A percentile compares a stretch with the other conserved stretches of the same genome.
Evolutionary conservation across 2,329 filamentous ascomycete genomes (phyloP).

Genomic region (Trichoderma hamatum): DNA sequence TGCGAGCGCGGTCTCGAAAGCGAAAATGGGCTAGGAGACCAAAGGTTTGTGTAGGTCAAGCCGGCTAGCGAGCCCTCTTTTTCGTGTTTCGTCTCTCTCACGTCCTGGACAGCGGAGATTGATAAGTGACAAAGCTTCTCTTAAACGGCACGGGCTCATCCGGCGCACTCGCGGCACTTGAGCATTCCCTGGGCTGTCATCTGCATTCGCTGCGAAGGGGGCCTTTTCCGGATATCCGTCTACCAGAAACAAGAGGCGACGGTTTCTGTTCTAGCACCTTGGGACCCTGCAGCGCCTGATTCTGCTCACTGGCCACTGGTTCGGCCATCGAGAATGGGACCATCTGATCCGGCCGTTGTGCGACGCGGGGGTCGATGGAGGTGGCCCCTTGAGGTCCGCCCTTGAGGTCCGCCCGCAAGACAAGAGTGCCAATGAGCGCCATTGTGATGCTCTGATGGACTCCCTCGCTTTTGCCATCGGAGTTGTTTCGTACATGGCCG

Average conservation of each 20-base stretch:
- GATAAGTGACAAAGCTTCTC: slow-evolving; percentile 28
- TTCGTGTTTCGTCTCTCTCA: slow-evolving; percentile 11
- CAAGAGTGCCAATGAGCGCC: slow-evolving; percentile 9
- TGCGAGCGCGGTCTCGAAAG: slow-evolving; percentile 17
- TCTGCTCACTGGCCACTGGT: neutral
- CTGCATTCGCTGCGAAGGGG: neutral
- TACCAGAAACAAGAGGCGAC: slow-evolving; percentile 1
- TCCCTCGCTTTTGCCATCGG: slow-evolving; percentile 2
- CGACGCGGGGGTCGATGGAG: slow-evolving; percentile 5
- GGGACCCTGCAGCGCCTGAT: slow-evolving; percentile 1
- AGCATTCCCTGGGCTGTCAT: neutral
- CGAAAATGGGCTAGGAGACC: slow-evolving; percentile 13
- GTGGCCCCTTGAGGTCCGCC: slow-evolving; percentile 15
- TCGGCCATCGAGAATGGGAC: slow-evolving; percentile 14
- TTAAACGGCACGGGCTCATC: slow-evolving; percentile 11
- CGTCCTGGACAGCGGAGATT: slow-evolving; percentile 19
- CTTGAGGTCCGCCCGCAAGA: slow-evolving; percentile 6
- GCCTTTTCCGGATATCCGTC: slow-evolving; percentile 19
- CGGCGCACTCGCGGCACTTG: slow-evolving; percentile 15
- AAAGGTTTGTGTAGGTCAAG: slow-evolving; percentile 22
- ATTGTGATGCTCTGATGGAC: neutral
- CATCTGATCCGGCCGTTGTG: slow-evolving; percentile 6
- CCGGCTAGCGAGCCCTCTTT: slow-evolving; percentile 21
- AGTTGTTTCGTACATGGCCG: neutral
- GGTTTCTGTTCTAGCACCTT: slow-evolving; percentile 4